Evolutionary conservation across 306 rosid genomes (phyloP).

Genomic region (Trifolium dubium): DNA sequence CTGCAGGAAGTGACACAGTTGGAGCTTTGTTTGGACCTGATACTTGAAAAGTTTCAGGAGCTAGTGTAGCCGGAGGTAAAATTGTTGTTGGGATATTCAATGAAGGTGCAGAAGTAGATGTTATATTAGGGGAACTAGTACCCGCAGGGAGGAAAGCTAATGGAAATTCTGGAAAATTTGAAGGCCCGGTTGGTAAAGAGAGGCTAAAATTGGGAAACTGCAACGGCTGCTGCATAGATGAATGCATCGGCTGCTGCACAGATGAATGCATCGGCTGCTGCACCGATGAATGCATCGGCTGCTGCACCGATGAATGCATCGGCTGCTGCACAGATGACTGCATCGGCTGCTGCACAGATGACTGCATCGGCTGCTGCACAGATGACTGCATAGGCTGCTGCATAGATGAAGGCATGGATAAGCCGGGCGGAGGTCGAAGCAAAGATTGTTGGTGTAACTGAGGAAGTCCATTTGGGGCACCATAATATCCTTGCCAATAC

Average conservation of each 20-base stretch:
- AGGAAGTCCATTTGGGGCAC: conserved; percentile 83
- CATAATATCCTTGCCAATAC: conserved; percentile 98
- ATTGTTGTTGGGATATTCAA: conserved; percentile 50
- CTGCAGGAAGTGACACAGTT: conserved; percentile 46
- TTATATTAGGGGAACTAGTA: conserved; percentile 50
- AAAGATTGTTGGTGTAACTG: conserved; percentile 81
- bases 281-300: conserved; percentile 57
- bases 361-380: conserved; percentile 71
- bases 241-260: conserved; percentile 77
- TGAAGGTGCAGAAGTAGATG: conserved; percentile 48
- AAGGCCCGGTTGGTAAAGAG: conserved; percentile 61
- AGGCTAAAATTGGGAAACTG: conserved; percentile 69
- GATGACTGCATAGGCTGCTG: conserved; percentile 68
- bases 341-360: conserved; percentile 60
- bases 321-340: conserved; percentile 59
- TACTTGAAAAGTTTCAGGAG: conserved; percentile 60
- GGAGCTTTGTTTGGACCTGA: conserved; percentile 61
- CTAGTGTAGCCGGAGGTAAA: conserved; percentile 50
- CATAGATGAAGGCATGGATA: conserved; percentile 77
- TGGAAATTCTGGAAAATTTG: conserved; percentile 67
- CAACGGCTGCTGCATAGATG: conserved; percentile 74
- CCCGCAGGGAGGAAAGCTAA: conserved; percentile 58
- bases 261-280: conserved; percentile 66
- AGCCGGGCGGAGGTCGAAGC: conserved; percentile 87
- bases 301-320: conserved; percentile 73